Evolutionary conservation across 2,329 filamentous ascomycete genomes (phyloP), one percentile per base, ranked within the genome.

Genomic region (Mycogone perniciosa): DNA sequence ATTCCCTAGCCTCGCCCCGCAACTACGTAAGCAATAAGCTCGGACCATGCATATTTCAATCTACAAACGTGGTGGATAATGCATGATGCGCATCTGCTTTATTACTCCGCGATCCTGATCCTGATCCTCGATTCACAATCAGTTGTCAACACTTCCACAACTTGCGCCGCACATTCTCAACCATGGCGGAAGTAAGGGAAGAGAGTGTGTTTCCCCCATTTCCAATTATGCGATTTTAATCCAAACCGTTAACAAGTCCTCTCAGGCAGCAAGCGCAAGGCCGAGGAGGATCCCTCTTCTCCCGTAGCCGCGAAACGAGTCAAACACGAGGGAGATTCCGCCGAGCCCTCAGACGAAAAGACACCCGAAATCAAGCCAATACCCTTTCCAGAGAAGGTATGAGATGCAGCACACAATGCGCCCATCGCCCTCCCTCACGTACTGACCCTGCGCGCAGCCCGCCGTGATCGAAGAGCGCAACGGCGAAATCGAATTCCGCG

Each of bases 401-500:
- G 69, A 51, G 20, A 38, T 45, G 13, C 8, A 35, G 34, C n/a
- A 5, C 4, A 3, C 1, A 7, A 7, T 26, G n/a, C 30, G 31
- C n/a, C 3, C 3, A 3, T 9, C 6, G n/a, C n/a, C 27, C 27
- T 38, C 29, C 13, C 27, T 46, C 9, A n/a, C 31, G 1, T 8
- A 7, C 13, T 10, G 5, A 44, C n/a, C 7, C 26, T 41, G 2
- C 9, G 29, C 7, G 34, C 56, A 89, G 84, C 88, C 89, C 5
- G 92, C 91, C 7, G 92, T 96, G 4, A 79, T 95, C 57, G 93
- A 99, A 72, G 93, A 99, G 70, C 86, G 90, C 61, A 88, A 85
- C 64, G 90, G 91, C 63, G 89, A 95, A 57, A 97, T 99, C 60
- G 90, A 97, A 67, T 97, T 97, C 68, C 85, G 91, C 44, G 93